A percentile compares a stretch with the other conserved stretches of the same genome.
phyloP scores from a whole-genome alignment of 768 basidiomycete species.

The Suillus decipiens region DNA sequence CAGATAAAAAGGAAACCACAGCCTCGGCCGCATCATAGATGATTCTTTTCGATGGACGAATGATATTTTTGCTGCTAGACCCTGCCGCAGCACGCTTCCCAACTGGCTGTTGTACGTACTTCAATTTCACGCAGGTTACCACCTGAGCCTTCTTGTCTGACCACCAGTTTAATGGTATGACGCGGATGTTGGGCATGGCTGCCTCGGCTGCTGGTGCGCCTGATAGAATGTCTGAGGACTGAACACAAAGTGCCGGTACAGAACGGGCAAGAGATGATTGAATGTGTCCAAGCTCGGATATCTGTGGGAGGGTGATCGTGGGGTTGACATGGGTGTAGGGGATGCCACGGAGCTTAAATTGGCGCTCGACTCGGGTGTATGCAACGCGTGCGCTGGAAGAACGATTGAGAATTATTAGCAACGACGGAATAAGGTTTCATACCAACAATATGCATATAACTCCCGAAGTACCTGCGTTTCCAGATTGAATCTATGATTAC shows the following conservation, averaged over 20 bases:
- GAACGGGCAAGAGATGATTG: slow-evolving; percentile 76
- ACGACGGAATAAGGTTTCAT: slow-evolving; percentile 21
- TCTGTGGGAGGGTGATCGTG: slow-evolving; percentile 37
- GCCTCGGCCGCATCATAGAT: slow-evolving; percentile 89
- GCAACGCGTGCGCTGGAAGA: slow-evolving; percentile 77
- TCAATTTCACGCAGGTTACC: slow-evolving; percentile 87
- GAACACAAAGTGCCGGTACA: slow-evolving; percentile 82
- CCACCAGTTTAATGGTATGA: slow-evolving; percentile 93
- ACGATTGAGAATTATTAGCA: not conserved
- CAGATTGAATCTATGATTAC: slow-evolving; percentile 52
- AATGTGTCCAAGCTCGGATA: slow-evolving; percentile 52
- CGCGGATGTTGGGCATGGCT: slow-evolving; percentile 89
- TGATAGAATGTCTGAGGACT: slow-evolving; percentile 77
- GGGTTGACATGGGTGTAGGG: slow-evolving; percentile 78
- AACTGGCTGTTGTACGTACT: slow-evolving; percentile 85
- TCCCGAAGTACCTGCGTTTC: slow-evolving; percentile 75
- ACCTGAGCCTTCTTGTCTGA: slow-evolving; percentile 77
- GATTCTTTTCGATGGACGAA: slow-evolving; percentile 84
- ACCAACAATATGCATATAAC: slow-evolving; percentile 90
- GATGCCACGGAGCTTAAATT: slow-evolving; percentile 81
- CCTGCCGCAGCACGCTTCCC: slow-evolving; percentile 64
- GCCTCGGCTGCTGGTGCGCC: slow-evolving; percentile 88
- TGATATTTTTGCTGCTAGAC: slow-evolving; percentile 52
- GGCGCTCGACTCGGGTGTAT: slow-evolving; percentile 85
- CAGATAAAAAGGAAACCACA: slow-evolving; percentile 85